Conservation (phyloP, 2,329 filamentous ascomycete genomes). For the Xylariomycetidae sp. region DNA sequence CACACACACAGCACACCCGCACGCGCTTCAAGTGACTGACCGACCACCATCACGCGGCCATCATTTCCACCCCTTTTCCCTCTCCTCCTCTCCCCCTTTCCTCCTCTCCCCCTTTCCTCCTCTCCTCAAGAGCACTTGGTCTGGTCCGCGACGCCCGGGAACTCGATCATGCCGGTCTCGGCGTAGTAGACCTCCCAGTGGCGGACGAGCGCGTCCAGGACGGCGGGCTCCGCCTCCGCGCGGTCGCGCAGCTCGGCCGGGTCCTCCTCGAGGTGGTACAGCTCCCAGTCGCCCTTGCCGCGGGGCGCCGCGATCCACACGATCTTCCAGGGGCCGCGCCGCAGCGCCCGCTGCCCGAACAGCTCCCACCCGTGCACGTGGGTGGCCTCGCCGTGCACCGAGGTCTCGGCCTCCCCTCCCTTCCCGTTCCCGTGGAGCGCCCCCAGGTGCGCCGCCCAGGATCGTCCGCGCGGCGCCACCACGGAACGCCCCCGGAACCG, state of each 20-base stretch:
- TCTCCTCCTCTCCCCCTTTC: constrained; percentile 1
- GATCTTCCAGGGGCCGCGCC: constrained; percentile 27
- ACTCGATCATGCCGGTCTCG: background rate
- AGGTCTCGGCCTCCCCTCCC: constrained; percentile 45
- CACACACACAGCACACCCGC: too few species aligned
- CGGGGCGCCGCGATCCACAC: constrained; percentile 18
- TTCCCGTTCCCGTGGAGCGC: background rate
- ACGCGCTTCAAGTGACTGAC: too few species aligned
- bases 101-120: background rate
- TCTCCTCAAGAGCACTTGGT: too few species aligned
- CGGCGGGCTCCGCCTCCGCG: constrained; percentile 11
- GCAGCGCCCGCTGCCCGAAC: constrained; percentile 26
- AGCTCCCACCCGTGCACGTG: constrained; percentile 29
- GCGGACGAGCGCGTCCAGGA: constrained; percentile 1
- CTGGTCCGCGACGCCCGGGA: too few species aligned
- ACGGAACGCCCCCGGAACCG: background rate
- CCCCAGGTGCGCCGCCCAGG: background rate
- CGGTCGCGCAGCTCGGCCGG: constrained; percentile 20
- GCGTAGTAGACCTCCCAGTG: background rate
- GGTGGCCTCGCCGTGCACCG: constrained; percentile 18
- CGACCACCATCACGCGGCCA: too few species aligned
- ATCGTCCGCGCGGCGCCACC: background rate
- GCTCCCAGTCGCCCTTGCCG: constrained; percentile 19
- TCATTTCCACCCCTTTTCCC: background rate
- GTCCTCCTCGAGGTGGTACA: constrained; percentile 21